Conservation (phyloP, 2,329 filamentous ascomycete species). For the Scorias spongiosa region DNA sequence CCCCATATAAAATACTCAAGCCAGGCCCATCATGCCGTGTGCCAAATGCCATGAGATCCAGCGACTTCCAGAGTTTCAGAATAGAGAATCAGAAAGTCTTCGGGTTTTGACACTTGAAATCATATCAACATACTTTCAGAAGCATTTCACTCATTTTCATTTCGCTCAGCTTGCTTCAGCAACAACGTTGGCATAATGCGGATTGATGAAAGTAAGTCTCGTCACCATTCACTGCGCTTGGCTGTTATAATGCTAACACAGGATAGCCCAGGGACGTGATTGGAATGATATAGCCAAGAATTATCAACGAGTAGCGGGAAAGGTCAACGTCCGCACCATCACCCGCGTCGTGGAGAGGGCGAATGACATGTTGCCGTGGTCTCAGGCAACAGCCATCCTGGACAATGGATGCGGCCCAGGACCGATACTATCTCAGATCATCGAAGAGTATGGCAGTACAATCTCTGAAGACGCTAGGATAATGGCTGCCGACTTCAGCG, state of each 20-base stretch:
- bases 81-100: too few species aligned
- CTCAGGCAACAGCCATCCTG: slow-evolving; percentile 14
- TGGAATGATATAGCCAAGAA: slow-evolving; percentile 10
- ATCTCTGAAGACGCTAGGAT: slow-evolving; percentile 9
- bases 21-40: too few species aligned
- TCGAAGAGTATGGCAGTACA: slow-evolving; percentile 9
- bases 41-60: too few species aligned
- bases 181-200: too few species aligned
- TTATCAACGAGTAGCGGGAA: slow-evolving; percentile 10
- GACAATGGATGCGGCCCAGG: slow-evolving; percentile 21
- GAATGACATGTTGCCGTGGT: slow-evolving; percentile 13
- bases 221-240: too few species aligned
- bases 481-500: slow-evolving; percentile 16
- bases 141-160: too few species aligned
- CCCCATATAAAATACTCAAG: too few species aligned
- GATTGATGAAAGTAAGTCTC: too few species aligned
- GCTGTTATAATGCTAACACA: neutral
- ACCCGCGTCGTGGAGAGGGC: slow-evolving; percentile 10
- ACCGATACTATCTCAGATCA: slow-evolving; percentile 11
- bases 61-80: too few species aligned
- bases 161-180: too few species aligned
- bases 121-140: too few species aligned
- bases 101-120: too few species aligned
- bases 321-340: slow-evolving; percentile 8
- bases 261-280: slow-evolving; percentile 9